These are phyloP conservation scores for Mucuna pruriens DNA, from an alignment of 306 rosid species.

Conservation along the genomic window DNA sequence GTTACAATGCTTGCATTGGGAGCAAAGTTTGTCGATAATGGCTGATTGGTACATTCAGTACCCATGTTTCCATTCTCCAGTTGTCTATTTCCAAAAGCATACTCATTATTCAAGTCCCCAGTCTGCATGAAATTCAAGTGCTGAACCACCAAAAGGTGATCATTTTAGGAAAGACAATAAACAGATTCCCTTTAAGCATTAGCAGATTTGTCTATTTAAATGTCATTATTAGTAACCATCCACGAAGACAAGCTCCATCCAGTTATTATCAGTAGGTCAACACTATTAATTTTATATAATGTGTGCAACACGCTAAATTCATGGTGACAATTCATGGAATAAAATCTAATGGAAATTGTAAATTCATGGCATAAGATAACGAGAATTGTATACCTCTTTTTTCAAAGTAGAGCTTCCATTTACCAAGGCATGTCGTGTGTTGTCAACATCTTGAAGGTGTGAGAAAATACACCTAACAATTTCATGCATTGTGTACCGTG, in stretches of 20 bases:
- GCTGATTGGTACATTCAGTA: slow-evolving; percentile 57
- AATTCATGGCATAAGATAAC: background rate
- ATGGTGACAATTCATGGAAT: background rate
- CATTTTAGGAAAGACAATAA: slow-evolving; percentile 9
- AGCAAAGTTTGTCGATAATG: slow-evolving; percentile 47
- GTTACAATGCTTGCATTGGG: slow-evolving; percentile 24
- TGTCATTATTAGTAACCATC: background rate
- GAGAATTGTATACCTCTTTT: slow-evolving; percentile 50
- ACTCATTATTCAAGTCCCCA: slow-evolving; percentile 22
- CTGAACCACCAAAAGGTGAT: background rate
- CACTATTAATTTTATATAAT: background rate
- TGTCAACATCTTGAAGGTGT: slow-evolving; percentile 70
- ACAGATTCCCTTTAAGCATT: background rate
- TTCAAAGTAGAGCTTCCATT: slow-evolving; percentile 47
- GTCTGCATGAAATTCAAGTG: slow-evolving; percentile 47
- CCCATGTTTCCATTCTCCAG: slow-evolving; percentile 65
- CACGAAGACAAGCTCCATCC: background rate
- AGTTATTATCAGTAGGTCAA: background rate
- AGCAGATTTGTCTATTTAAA: background rate
- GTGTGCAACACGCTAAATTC: background rate
- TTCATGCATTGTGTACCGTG: slow-evolving; percentile 83
- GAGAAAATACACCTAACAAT: slow-evolving; percentile 77
- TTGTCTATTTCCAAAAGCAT: slow-evolving; percentile 46
- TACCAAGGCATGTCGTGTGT: slow-evolving; percentile 47
- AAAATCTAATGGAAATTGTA: no score